phyloP scores from a whole-genome alignment of 805 yeast genomes.

The Saturnispora silvae region DNA sequence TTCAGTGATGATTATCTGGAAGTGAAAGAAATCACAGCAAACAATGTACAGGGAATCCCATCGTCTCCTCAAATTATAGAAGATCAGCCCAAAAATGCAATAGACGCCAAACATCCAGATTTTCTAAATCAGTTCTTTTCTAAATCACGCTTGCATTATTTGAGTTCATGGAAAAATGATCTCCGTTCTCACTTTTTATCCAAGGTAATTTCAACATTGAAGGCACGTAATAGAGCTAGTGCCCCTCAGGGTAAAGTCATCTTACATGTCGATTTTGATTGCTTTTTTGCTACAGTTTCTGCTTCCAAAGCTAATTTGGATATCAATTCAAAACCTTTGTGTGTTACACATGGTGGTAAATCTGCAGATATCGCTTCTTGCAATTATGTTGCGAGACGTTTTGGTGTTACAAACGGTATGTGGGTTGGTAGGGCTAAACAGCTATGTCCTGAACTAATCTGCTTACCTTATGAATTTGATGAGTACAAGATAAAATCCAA shows the following conservation, averaged over 20 bases:
- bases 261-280: conserved; percentile 85
- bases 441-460: conserved; percentile 50
- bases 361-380: conserved; percentile 85
- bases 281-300: conserved; percentile 86
- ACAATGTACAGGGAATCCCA: too few species aligned
- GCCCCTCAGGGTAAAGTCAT: conserved; percentile 27
- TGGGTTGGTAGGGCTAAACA: conserved; percentile 64
- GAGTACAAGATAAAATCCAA: conserved; percentile 59
- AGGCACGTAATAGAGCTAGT: conserved; percentile 6
- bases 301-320: conserved; percentile 39
- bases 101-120: conserved; percentile 68
- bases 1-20: background rate
- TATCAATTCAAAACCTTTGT: conserved; percentile 41
- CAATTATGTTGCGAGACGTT: conserved; percentile 74
- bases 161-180: conserved; percentile 79
- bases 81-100: too few species aligned
- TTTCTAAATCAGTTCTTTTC: conserved; percentile 64
- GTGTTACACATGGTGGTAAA: conserved; percentile 49
- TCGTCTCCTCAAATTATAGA: too few species aligned
- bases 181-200: conserved; percentile 51
- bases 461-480: conserved; percentile 64
- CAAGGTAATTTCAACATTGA: conserved; percentile 28
- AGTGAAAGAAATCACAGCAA: background rate
- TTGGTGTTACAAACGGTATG: conserved; percentile 81
- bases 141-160: conserved; percentile 77